Base-by-base conservation (phyloP, 2,329 filamentous ascomycete genomes). In the Colletotrichum cuscutae region DNA sequence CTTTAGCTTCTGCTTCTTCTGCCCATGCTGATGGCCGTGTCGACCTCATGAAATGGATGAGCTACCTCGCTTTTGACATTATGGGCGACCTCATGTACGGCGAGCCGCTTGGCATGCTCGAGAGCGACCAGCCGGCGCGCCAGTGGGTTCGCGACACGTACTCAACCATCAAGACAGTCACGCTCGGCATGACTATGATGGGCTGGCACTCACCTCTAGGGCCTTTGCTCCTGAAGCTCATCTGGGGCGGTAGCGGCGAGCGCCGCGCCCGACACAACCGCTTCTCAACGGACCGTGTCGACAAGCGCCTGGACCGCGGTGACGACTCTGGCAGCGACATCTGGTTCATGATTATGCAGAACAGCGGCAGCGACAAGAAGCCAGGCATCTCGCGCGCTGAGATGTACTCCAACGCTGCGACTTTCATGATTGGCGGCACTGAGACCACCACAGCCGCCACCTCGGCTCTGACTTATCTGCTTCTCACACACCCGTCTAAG, bases 401-500 rank as follows among this genome's bases (percentile, higher is more conserved):
- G 26, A 72, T 78, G 24, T 62, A 68, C 7, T 67, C 66, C 58
- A 79, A 75, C n/a, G 65, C 76, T 9, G 71, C 76, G 0, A 65
- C 71, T 0, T 62, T 82, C n/a, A 77, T 82, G 54, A 46, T 80
- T 15, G 86, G 82, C 1, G 86, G 86, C 0, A 82, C 80, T 9
- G 85, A 87, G 70, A 87, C 86, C 0, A 87, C 85, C 0, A 85
- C 85, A 0, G 85, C 85, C 1, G 76, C 82, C 5, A 77, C 87
- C 4, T 78, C 80, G 0, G 85, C 85, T 3, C 77, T 80, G 0
- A 84, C 82, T 0, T 87, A 82, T 65, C 78, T 84, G 1, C 77
- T 89, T 6, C 70, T 78, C 1, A 77, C 37, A 4, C 80, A 83
- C 37, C 81, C 81, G 0, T 63, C 77, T 0, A 75, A 72, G 5